A percentile compares a stretch with the other conserved stretches of the same genome.
These are phyloP conservation scores for Trametes cingulata DNA, from an alignment of 768 basidiomycete species.

Conservation along the genomic window DNA sequence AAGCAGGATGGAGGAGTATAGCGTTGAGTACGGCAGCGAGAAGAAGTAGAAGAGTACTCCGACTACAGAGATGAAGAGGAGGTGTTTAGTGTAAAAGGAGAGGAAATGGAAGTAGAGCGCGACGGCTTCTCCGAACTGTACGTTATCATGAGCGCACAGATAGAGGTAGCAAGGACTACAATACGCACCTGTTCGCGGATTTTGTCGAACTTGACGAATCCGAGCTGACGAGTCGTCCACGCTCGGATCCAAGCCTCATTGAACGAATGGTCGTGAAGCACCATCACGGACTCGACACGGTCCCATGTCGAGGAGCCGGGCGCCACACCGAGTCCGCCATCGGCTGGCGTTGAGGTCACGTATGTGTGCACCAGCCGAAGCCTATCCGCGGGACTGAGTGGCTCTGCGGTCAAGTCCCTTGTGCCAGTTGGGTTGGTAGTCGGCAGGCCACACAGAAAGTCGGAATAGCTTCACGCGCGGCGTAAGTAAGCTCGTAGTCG, in stretches of 20 bases:
- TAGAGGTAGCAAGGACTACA: neutral
- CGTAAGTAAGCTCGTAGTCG: neutral
- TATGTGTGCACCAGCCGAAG: slow-evolving; percentile 75
- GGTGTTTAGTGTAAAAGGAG: slow-evolving; percentile 76
- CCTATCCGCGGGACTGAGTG: slow-evolving; percentile 72
- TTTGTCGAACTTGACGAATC: slow-evolving; percentile 62
- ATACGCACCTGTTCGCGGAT: slow-evolving; percentile 70
- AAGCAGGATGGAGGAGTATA: slow-evolving; percentile 75
- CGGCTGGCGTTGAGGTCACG: slow-evolving; percentile 66
- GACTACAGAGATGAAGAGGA: slow-evolving; percentile 72
- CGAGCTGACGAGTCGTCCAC: slow-evolving; percentile 69
- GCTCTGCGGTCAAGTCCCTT: slow-evolving; percentile 43
- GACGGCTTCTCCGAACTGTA: slow-evolving; percentile 75
- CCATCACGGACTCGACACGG: slow-evolving; percentile 78
- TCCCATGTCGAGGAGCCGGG: slow-evolving; percentile 74
- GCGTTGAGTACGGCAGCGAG: slow-evolving; percentile 68
- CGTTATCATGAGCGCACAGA: neutral
- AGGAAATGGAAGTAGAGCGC: slow-evolving; percentile 92
- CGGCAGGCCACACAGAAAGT: slow-evolving; percentile 77
- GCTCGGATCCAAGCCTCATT: slow-evolving; percentile 77
- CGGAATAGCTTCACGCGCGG: slow-evolving; percentile 53
- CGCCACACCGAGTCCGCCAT: slow-evolving; percentile 83
- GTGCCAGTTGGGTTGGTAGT: slow-evolving; percentile 45
- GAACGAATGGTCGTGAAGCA: slow-evolving; percentile 81
- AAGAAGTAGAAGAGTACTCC: slow-evolving; percentile 73